These are phyloP conservation scores for Arabis hirsuta DNA, from an alignment of 345 rosid genomes.

Conservation along the genomic window DNA sequence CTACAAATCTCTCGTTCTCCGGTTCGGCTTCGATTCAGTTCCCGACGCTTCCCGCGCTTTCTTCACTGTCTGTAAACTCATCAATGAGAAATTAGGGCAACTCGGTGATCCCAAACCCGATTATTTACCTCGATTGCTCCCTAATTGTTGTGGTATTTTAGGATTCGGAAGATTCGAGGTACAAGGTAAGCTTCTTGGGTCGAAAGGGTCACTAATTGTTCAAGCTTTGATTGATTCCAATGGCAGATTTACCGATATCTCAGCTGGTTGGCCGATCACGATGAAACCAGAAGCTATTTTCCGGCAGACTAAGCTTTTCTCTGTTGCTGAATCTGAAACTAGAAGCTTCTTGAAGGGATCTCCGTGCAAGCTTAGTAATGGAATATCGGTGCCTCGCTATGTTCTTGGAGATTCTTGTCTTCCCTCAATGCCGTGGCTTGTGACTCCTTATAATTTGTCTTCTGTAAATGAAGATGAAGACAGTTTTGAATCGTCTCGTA, in stretches of 20 bases:
- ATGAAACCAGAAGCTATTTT: slow-evolving; percentile 58
- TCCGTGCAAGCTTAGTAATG: slow-evolving; percentile 47
- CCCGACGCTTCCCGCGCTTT: slow-evolving; percentile 63
- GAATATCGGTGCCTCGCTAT: slow-evolving; percentile 59
- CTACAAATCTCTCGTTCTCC: slow-evolving; percentile 49
- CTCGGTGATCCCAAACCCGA: slow-evolving; percentile 56
- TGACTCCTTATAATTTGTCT: slow-evolving; percentile 57
- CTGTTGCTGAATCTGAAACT: slow-evolving; percentile 38
- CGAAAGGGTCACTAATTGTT: slow-evolving; percentile 58
- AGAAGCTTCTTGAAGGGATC: slow-evolving; percentile 57
- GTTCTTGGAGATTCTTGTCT: slow-evolving; percentile 70
- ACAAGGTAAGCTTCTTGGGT: slow-evolving; percentile 54
- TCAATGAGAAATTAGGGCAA: slow-evolving; percentile 52
- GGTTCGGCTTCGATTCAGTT: slow-evolving; percentile 57
- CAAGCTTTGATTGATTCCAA: slow-evolving; percentile 79
- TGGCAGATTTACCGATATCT: slow-evolving; percentile 73
- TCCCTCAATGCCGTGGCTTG: slow-evolving; percentile 75
- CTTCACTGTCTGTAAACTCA: slow-evolving; percentile 61
- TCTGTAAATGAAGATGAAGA: slow-evolving; percentile 51
- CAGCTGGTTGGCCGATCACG: slow-evolving; percentile 78
- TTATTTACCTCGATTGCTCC: slow-evolving; percentile 59
- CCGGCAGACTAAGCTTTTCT: slow-evolving; percentile 55
- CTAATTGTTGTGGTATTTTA: slow-evolving; percentile 76
- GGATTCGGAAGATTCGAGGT: slow-evolving; percentile 64
- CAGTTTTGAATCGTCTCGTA: slow-evolving; percentile 48